Percentiles rank a stretch among this genome's conserved stretches.
phyloP scores from a whole-genome alignment of 179 eudicot genomes.

The Corrigiola litoralis region DNA sequence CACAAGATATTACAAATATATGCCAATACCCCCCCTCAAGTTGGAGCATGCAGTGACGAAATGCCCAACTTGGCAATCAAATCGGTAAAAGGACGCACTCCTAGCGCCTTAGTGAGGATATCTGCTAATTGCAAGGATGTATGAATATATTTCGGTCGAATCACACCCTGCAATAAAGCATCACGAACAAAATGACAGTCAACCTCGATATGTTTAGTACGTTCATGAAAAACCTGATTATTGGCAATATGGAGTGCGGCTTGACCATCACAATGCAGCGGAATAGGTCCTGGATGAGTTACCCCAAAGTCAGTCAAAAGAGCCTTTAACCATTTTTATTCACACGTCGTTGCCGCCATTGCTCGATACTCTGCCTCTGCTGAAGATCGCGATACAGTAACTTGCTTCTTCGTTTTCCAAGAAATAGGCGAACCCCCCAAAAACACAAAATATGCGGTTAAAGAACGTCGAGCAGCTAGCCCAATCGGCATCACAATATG shows the following conservation, averaged over 20 bases:
- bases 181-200: neutral
- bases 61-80: neutral
- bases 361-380: neutral
- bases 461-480: neutral
- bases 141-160: neutral
- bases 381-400: neutral
- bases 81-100: neutral
- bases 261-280: neutral
- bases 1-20: too few species aligned
- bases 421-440: neutral
- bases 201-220: neutral
- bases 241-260: neutral
- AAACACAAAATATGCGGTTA: neutral
- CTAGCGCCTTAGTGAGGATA: neutral
- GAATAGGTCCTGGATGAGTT: neutral
- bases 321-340: neutral
- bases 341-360: neutral
- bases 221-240: neutral
- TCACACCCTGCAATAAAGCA: too few species aligned
- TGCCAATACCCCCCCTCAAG: slow-evolving; percentile 3
- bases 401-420: neutral
- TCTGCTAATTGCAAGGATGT: neutral
- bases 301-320: neutral
- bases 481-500: neutral
- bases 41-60: neutral